Evolutionary conservation across 306 rosid genomes (phyloP), one percentile per base, ranked within the genome.

Genomic region (Glycyrrhiza uralensis): DNA sequence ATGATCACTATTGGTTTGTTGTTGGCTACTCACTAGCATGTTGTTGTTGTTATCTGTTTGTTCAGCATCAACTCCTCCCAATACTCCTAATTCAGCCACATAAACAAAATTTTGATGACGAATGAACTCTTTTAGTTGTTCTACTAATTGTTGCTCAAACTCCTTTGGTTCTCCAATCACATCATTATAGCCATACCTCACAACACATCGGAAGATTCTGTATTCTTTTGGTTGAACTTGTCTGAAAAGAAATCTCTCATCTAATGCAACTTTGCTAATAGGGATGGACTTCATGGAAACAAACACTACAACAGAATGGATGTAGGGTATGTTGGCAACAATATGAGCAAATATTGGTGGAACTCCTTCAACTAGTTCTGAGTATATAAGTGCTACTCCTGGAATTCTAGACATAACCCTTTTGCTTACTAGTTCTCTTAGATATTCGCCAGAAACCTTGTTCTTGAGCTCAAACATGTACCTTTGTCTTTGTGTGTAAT

Each of bases 311-410:
- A 89, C 76, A 1, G 91, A 82, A 12, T 85, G 88, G 59, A 86
- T 83, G 24, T 81, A 72, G 0, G 87, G 85, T 12, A 89, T 58
- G 29, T 78, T 81, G 22, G 81, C 26, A 26, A 84, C 45, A 57
- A 84, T 77, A 65, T 84, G 89, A 44, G 85, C 52, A 41, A 88
- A 88, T 4, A 86, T 82, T 2, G 91, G 89, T 18, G 95, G 95
- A 68, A 89, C 73, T 2, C 88, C 95, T 46, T 86, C 83, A 20
- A 89, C 95, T 13, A 89, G 84, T 69, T 86, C 91, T 0, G 89
- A 86, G 78, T 79, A 89, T 1, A 89, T 82, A 41, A 89, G 82
- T n/a, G 77, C 84, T 11, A 86, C 69, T 30, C 89, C 91, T 1
- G 87, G 91, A 4, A 84, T 52, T 6, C 89, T 71, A 29, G 60